Base-by-base conservation (phyloP, 78 protist species). In the Polysphondylium violaceum region DNA sequence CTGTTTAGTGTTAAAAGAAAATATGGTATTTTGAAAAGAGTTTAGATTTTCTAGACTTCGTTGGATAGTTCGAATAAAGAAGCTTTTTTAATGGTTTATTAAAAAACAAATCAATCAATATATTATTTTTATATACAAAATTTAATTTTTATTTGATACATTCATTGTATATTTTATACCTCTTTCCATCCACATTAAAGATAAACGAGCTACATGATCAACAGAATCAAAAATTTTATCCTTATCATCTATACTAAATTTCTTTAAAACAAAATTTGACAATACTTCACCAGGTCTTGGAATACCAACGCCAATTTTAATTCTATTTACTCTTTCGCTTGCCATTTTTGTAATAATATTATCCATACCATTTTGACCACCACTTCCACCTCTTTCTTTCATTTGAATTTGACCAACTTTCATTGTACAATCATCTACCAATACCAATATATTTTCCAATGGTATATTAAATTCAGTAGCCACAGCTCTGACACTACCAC, bases 301-400 rank as follows among this genome's bases (percentile, higher is more conserved):
- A 16, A 53, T 36, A 71, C 91, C 91, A 29, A 83, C 68, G 43
- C 91, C 91, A 12, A 83, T 21, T 23, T 63, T 36, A 6, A 83
- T 14, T 23, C 91, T 35, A 19, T 38, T 2, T 3, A 83, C 27
- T 31, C 59, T 71, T 11, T 83, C 79, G 14, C 74, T 58, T 31
- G 73, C 87, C 35, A 88, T 47, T 23, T 73, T 36, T 0, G 50
- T 50, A 25, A 88, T 88, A n/a, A 88, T 63, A 51, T 69, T 50
- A 1, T 74, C 79, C 29, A 88, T 38, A 19, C 94, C 94, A n/a
- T 88, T 88, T 25, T 88, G 94, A 50, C 87, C 87, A 25, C 77
- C 87, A 17, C 56, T 21, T 19, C 87, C 77, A 61, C 94, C 94
- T 31, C 74, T 87, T 11, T 36, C 2, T 58, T 53, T 71, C 63